phyloP scores from a whole-genome alignment of 352 stramenopile species.

The Pythium grandisporangium region DNA sequence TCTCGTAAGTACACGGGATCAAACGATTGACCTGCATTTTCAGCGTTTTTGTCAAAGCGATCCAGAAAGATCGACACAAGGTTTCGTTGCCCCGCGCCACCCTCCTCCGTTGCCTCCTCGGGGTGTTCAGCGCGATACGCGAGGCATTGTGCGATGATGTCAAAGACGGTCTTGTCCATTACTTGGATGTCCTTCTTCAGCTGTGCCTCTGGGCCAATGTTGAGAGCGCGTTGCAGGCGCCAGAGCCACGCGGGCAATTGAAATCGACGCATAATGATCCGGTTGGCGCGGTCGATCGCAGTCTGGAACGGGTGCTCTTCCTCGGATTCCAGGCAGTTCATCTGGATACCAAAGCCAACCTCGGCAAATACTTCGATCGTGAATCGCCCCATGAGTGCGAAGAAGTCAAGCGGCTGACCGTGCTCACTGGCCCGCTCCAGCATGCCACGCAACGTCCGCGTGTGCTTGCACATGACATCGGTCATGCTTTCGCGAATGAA shows the following conservation, averaged over 20 bases:
- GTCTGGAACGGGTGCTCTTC: conserved; percentile 39
- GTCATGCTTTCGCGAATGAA: conserved; percentile 37
- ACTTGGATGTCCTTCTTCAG: conserved; percentile 20
- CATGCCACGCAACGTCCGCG: conserved; percentile 17
- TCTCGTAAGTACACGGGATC: conserved; percentile 45
- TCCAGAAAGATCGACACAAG: conserved; percentile 42
- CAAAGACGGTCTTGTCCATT: conserved; percentile 31
- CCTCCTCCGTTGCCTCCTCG: too few relatives aligned
- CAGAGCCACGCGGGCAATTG: conserved; percentile 26
- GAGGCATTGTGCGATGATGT: conserved; percentile 28
- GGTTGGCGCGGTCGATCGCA: conserved; percentile 27
- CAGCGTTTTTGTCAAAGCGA: conserved; percentile 5
- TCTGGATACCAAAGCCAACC: conserved; percentile 41
- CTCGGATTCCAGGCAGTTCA: conserved; percentile 27
- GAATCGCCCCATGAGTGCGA: conserved; percentile 28
- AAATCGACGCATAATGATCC: conserved; percentile 16
- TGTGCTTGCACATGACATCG: conserved; percentile 22
- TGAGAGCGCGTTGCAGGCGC: conserved; percentile 24
- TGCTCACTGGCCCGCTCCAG: conserved; percentile 4
- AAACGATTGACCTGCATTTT: conserved; percentile 11
- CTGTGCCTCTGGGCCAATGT: conserved; percentile 18
- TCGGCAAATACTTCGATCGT: conserved; percentile 42
- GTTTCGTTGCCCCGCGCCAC: too few relatives aligned
- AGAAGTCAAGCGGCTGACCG: conserved; percentile 22
- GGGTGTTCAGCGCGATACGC: too few relatives aligned